A percentile compares a stretch with the other conserved stretches of the same genome.
phyloP scores from a whole-genome alignment of 371 early-diverging fungal genomes.

The Mitosporidium daphniae region DNA sequence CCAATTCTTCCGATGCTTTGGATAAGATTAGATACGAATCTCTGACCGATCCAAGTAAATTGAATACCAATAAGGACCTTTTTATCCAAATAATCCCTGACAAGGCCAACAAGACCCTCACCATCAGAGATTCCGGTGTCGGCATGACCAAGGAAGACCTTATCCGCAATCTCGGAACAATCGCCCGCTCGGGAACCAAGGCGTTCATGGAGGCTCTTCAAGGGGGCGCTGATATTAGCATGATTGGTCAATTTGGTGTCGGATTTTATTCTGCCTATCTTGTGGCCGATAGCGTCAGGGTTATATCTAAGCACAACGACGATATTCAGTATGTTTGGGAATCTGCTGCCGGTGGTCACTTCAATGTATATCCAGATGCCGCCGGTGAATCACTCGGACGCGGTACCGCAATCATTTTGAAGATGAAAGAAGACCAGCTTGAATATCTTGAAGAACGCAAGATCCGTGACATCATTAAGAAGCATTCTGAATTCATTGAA shows the following conservation, averaged over 20 bases:
- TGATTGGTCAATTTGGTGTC: conserved; percentile 92
- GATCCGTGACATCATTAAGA: conserved; percentile 23
- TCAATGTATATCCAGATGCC: conserved; percentile 51
- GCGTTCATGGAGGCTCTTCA: conserved; percentile 23
- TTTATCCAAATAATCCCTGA: conserved; percentile 30
- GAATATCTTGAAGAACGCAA: conserved; percentile 26
- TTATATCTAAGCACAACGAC: conserved; percentile 39
- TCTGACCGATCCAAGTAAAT: conserved; percentile 18
- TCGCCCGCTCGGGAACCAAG: conserved; percentile 36
- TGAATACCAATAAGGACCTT: conserved; percentile 16
- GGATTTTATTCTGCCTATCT: conserved; percentile 72
- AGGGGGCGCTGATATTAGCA: conserved; percentile 17
- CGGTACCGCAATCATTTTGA: conserved; percentile 55
- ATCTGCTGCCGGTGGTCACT: conserved; percentile 25
- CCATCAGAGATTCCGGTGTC: conserved; percentile 59
- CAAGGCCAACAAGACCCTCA: conserved; percentile 18
- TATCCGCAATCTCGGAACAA: conserved; percentile 58
- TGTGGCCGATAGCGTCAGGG: conserved; percentile 75
- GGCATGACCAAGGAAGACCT: conserved; percentile 76
- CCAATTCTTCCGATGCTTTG: conserved; percentile 72
- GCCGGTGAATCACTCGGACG: conserved; percentile 19
- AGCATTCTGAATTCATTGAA: conserved; percentile 56
- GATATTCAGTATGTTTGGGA: conserved; percentile 59
- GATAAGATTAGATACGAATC: conserved; percentile 53
- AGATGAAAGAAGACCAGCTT: conserved; percentile 44